Conservation (phyloP, 352 stramenopile genomes). For the Aphanomyces astaci region DNA sequence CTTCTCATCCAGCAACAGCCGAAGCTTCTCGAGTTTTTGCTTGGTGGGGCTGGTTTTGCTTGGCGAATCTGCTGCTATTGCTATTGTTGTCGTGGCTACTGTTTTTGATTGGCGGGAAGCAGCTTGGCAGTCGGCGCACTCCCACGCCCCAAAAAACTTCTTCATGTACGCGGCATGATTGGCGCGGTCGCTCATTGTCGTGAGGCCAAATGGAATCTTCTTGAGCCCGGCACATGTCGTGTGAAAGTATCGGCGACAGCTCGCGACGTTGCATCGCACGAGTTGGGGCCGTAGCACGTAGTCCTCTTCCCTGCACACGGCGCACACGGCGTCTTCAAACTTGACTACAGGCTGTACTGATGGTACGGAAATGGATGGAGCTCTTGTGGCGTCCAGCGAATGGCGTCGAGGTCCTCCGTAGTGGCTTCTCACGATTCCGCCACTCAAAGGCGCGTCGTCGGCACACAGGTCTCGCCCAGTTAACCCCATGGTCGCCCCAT, state of each 20-base stretch:
- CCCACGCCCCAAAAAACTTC: slow-evolving; percentile 76
- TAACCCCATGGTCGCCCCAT: too few relatives aligned
- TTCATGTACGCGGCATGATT: slow-evolving; percentile 74
- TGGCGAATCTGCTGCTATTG: too few relatives aligned
- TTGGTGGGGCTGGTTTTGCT: not conserved
- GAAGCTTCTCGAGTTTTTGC: slow-evolving; percentile 49
- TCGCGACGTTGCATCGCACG: slow-evolving; percentile 40
- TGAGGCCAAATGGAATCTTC: slow-evolving; percentile 75
- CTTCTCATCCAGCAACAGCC: slow-evolving; percentile 48
- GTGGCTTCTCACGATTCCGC: too few relatives aligned
- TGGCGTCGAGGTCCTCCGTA: too few relatives aligned
- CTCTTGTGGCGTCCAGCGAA: too few relatives aligned
- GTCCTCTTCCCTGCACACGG: slow-evolving; percentile 66
- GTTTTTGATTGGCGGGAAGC: too few relatives aligned
- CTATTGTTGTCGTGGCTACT: too few relatives aligned
- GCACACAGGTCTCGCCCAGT: too few relatives aligned
- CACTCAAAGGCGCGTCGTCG: too few relatives aligned
- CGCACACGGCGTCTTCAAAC: slow-evolving; percentile 31
- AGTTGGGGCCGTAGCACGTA: slow-evolving; percentile 76
- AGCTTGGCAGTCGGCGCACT: slow-evolving; percentile 64
- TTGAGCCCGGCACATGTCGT: slow-evolving; percentile 66
- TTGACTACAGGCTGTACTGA: too few relatives aligned
- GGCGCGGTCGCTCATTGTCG: slow-evolving; percentile 70
- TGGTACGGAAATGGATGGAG: too few relatives aligned
- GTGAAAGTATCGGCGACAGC: slow-evolving; percentile 58